Evolutionary conservation across 192 early-diverging fungal genomes (phyloP).

Genomic region (Allomyces macrogynus): DNA sequence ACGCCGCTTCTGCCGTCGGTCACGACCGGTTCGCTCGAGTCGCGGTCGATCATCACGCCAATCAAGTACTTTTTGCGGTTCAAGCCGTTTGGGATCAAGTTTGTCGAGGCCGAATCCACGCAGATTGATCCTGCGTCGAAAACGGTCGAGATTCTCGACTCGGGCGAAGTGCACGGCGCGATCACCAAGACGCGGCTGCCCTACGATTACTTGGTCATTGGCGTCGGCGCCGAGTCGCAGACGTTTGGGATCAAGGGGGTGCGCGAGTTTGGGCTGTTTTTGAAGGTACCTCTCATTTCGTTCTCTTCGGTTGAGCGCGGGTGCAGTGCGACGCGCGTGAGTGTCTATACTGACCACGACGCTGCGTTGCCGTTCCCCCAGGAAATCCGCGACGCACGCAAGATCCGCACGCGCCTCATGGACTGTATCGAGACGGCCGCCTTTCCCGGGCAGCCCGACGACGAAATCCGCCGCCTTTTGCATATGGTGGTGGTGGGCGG

Average conservation of each 20-base stretch:
- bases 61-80: constrained; percentile 68
- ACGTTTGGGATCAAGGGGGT: constrained; percentile 66
- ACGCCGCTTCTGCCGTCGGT: constrained; percentile 46
- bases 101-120: constrained; percentile 76
- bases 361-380: too few relatives aligned
- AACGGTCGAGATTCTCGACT: constrained; percentile 53
- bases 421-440: constrained; percentile 49
- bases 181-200: constrained; percentile 30
- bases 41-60: constrained; percentile 69
- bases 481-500: constrained; percentile 65
- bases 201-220: constrained; percentile 61
- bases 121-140: constrained; percentile 67
- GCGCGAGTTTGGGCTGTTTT: constrained; percentile 48
- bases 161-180: constrained; percentile 44
- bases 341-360: too few relatives aligned
- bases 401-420: constrained; percentile 54
- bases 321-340: neutral
- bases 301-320: constrained; percentile 11
- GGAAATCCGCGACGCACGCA: constrained; percentile 52
- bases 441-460: constrained; percentile 49
- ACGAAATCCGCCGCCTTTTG: constrained; percentile 48
- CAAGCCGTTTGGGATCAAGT: constrained; percentile 64
- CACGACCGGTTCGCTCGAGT: constrained; percentile 76
- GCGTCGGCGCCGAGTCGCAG: constrained; percentile 54
- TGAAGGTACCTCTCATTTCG: constrained; percentile 27